Percentiles rank a stretch among this genome's conserved stretches.
phyloP scores from a whole-genome alignment of 1,139 yeast species.

The Yamadazyma membranifaciens region DNA sequence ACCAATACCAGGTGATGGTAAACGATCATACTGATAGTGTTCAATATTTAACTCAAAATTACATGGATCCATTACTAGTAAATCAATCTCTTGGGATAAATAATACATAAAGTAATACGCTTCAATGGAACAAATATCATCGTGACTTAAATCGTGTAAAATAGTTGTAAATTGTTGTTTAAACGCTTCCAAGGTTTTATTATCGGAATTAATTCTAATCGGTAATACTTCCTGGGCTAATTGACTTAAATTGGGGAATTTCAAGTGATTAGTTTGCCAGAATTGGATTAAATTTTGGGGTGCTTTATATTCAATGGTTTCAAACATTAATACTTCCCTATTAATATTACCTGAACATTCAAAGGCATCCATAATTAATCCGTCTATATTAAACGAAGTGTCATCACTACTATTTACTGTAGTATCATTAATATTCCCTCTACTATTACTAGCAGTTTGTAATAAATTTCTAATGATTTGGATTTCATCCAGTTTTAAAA shows the following conservation, averaged over 20 bases:
- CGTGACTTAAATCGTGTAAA: slow-evolving; percentile 9
- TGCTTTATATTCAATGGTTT: slow-evolving; percentile 18
- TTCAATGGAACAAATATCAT: slow-evolving; percentile 18
- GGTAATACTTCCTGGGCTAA: slow-evolving; percentile 18
- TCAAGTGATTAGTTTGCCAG: slow-evolving; percentile 19
- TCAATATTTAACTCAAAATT: slow-evolving; percentile 19
- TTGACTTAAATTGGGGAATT: slow-evolving; percentile 17
- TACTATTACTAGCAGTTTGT: slow-evolving; percentile 1
- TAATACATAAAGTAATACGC: slow-evolving; percentile 20
- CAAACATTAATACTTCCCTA: slow-evolving; percentile 25
- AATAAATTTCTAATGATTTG: slow-evolving; percentile 13
- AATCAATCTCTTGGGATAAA: slow-evolving; percentile 20
- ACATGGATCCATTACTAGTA: slow-evolving; percentile 20
- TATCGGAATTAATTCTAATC: slow-evolving; percentile 19
- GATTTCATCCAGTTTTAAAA: slow-evolving; percentile 20
- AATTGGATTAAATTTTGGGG: slow-evolving; percentile 12
- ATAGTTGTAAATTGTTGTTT: slow-evolving; percentile 15
- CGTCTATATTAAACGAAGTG: slow-evolving; percentile 20
- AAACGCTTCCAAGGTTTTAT: slow-evolving; percentile 15
- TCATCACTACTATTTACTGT: slow-evolving; percentile 6
- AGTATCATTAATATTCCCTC: not conserved
- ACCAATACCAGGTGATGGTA: not conserved
- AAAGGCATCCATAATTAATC: slow-evolving; percentile 24
- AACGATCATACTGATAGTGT: slow-evolving; percentile 13
- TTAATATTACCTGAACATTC: slow-evolving; percentile 28